phyloP scores from a whole-genome alignment of 177 flowering plant genomes.

The Telopea speciosissima region DNA sequence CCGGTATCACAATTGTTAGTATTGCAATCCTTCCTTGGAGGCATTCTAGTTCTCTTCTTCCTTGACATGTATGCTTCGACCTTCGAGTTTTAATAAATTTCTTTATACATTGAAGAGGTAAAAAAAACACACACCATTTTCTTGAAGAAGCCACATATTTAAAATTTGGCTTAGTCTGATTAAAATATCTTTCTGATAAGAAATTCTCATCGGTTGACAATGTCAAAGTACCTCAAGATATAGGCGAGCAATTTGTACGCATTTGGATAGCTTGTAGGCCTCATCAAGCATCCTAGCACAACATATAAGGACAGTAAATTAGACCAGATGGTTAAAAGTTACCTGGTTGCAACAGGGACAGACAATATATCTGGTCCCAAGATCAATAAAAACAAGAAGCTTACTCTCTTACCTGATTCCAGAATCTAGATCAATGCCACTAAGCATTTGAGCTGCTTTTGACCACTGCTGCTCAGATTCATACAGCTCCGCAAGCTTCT shows the following conservation, averaged over 20 bases:
- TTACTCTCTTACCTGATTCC: slow-evolving; percentile 65
- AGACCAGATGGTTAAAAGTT: neutral
- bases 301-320: neutral
- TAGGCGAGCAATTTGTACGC: slow-evolving; percentile 95
- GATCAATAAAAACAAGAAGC: slow-evolving; percentile 3
- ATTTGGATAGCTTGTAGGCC: slow-evolving; percentile 76
- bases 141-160: neutral
- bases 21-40: neutral
- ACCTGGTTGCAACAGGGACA: neutral
- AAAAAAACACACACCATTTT: neutral
- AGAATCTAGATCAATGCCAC: slow-evolving; percentile 95
- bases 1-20: neutral
- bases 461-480: slow-evolving; percentile 98
- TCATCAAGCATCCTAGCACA: slow-evolving; percentile 77
- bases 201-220: neutral
- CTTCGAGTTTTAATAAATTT: too few species aligned
- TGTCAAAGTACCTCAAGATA: slow-evolving; percentile 79
- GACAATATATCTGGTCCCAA: neutral
- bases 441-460: slow-evolving; percentile 98
- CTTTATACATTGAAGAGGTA: too few species aligned
- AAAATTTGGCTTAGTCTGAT: neutral
- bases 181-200: neutral
- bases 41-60: neutral
- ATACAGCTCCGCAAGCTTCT: slow-evolving; percentile 92
- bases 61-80: too few species aligned